Conservation (phyloP, 192 early-diverging fungal species). For the Podila minutissima region DNA sequence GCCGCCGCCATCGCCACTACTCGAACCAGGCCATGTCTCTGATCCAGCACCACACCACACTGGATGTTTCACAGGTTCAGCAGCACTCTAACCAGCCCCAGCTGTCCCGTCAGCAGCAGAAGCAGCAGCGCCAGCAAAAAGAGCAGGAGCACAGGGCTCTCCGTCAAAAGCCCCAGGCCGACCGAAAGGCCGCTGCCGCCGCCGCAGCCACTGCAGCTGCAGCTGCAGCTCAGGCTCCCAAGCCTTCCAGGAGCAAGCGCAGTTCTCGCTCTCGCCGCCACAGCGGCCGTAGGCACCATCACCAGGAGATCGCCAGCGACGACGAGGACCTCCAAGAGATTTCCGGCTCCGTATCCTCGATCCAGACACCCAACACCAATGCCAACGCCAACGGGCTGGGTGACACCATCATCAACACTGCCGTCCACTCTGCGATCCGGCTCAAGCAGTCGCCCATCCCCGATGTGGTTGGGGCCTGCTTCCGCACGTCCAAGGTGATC, state of each 20-base stretch:
- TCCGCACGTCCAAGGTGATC: slow-evolving; percentile 40
- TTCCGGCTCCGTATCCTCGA: slow-evolving; percentile 3
- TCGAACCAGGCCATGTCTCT: slow-evolving; percentile 13
- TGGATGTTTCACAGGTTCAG: neutral
- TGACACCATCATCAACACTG: slow-evolving; percentile 55
- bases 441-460: slow-evolving; percentile 68
- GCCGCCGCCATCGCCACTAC: slow-evolving; percentile 40
- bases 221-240: neutral
- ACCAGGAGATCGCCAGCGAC: neutral
- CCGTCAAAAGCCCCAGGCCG: neutral
- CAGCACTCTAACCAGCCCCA: slow-evolving; percentile 6
- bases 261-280: slow-evolving; percentile 4
- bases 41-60: slow-evolving; percentile 35
- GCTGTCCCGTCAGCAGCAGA: slow-evolving; percentile 11
- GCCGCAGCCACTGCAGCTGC: neutral
- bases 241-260: slow-evolving; percentile 6
- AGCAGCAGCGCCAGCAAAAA: slow-evolving; percentile 18
- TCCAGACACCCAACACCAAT: neutral
- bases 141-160: neutral
- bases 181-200: neutral
- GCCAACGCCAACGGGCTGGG: slow-evolving; percentile 8
- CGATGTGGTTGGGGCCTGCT: slow-evolving; percentile 51
- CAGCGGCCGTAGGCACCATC: slow-evolving; percentile 1
- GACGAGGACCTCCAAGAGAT: neutral
- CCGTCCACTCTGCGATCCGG: slow-evolving; percentile 57